phyloP scores from a whole-genome alignment of 139 green algal genomes.

The Dunaliella primolecta region DNA sequence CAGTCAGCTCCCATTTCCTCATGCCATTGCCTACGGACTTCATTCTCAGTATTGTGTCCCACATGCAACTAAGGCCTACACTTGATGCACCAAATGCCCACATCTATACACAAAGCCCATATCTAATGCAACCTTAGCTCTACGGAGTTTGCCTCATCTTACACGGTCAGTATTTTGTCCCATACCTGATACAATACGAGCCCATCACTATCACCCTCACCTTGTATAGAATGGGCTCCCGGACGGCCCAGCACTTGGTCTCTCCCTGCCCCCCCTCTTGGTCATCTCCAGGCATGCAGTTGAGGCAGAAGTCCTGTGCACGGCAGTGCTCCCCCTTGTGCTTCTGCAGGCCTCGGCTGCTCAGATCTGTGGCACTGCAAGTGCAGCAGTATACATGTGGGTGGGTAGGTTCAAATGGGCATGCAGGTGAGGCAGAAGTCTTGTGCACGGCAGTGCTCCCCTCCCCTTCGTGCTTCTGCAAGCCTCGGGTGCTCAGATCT shows the following conservation, averaged over 20 bases:
- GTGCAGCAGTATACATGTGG: neutral
- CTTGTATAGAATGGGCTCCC: conserved; percentile 38
- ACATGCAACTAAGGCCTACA: no score
- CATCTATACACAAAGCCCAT: no score
- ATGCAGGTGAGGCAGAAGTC: conserved; percentile 51
- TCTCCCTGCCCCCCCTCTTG: neutral
- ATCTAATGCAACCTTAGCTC: no score
- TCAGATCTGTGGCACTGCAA: conserved; percentile 30
- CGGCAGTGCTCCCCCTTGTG: conserved; percentile 12
- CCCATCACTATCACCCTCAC: no score
- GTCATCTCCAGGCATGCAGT: conserved; percentile 47
- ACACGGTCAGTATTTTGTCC: no score
- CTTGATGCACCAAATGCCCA: no score
- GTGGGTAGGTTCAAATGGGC: conserved; percentile 27
- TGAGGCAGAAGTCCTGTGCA: conserved; percentile 27
- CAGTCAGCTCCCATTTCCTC: no score
- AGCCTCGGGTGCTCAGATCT: conserved; percentile 25
- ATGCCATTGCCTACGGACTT: no score
- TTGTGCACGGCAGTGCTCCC: conserved; percentile 20
- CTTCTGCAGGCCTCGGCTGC: conserved; percentile 18
- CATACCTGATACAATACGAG: no score
- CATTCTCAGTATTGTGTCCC: no score
- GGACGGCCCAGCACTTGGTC: conserved; percentile 40
- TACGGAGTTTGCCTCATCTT: no score
- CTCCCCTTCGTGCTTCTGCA: conserved; percentile 7